Evolutionary conservation across 164 flowering plant species (phyloP).

Genomic region (Buxus sempervirens): DNA sequence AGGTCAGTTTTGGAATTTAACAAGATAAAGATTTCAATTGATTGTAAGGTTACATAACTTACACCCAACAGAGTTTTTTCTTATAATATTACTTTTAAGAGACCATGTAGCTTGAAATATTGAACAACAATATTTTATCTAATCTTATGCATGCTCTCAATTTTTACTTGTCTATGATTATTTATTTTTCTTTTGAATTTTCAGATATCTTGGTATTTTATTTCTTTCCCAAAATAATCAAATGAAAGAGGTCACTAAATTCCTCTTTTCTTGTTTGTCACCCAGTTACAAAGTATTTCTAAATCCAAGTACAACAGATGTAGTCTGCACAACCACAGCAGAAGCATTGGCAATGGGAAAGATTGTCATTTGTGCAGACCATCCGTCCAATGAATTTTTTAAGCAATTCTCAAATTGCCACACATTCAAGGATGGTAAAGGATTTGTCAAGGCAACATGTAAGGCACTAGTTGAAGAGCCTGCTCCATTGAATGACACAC

Average conservation of each 20-base stretch:
- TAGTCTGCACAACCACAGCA: conserved; percentile 93
- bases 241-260: neutral
- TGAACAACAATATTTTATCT: too few relatives aligned
- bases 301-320: conserved; percentile 97
- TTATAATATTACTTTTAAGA: too few relatives aligned
- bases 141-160: too few relatives aligned
- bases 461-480: conserved; percentile 67
- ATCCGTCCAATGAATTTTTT: conserved; percentile 95
- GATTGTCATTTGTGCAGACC: conserved; percentile 79
- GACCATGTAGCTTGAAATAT: too few relatives aligned
- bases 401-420: conserved; percentile 84
- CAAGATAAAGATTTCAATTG: too few relatives aligned
- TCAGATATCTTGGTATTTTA: too few relatives aligned
- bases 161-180: neutral
- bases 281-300: conserved; percentile 83
- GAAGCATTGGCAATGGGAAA: conserved; percentile 99
- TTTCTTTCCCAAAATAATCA: neutral
- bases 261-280: neutral
- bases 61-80: too few relatives aligned
- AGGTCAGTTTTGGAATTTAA: too few relatives aligned
- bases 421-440: conserved; percentile 41
- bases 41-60: too few relatives aligned
- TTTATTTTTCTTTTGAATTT: neutral
- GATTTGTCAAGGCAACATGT: conserved; percentile 48
- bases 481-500: conserved; percentile 45